Percentiles rank a stretch among this genome's conserved stretches.
Conservation (phyloP, 495 filamentous ascomycete genomes). For the Aspergillus ellipticus region DNA sequence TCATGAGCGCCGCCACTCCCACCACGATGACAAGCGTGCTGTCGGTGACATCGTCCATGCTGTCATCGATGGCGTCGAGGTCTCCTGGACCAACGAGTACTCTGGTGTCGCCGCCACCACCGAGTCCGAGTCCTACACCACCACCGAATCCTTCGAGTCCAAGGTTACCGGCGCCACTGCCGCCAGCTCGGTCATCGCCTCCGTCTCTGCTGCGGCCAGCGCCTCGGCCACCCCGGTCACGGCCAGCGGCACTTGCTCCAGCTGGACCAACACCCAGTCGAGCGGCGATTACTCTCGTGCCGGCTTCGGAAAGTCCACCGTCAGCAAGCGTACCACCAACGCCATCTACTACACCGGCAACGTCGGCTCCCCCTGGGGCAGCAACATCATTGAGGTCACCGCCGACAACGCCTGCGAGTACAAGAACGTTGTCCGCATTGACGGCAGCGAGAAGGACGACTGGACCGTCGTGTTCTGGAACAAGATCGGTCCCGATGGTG, state of each 20-base stretch:
- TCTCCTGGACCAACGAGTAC: constrained; percentile 64
- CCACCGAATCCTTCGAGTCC: constrained; percentile 13
- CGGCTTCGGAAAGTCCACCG: constrained; percentile 31
- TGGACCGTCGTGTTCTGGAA: constrained; percentile 53
- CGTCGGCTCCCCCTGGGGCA: constrained; percentile 48
- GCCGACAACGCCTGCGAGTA: constrained; percentile 35
- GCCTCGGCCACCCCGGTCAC: constrained; percentile 14
- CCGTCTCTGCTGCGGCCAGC: constrained; percentile 19
- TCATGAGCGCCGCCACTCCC: constrained; percentile 45
- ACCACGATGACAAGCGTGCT: constrained; percentile 37
- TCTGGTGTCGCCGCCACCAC: constrained; percentile 35
- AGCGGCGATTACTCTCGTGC: constrained; percentile 21
- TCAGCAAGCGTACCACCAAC: constrained; percentile 12
- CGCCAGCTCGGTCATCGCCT: constrained; percentile 9
- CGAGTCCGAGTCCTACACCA: constrained; percentile 2
- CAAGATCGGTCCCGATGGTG: constrained; percentile 40
- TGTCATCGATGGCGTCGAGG: constrained; percentile 58
- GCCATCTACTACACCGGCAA: constrained; percentile 38
- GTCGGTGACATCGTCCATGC: constrained; percentile 51
- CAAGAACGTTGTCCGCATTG: constrained; percentile 45
- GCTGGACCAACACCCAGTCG: constrained; percentile 25
- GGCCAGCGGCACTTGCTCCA: constrained; percentile 19
- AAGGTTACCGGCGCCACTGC: constrained; percentile 13
- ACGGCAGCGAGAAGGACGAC: constrained; percentile 32
- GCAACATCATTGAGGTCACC: constrained; percentile 48